Evolutionary conservation across 2,329 filamentous ascomycete genomes (phyloP).

Genomic region (Colletotrichum horii): DNA sequence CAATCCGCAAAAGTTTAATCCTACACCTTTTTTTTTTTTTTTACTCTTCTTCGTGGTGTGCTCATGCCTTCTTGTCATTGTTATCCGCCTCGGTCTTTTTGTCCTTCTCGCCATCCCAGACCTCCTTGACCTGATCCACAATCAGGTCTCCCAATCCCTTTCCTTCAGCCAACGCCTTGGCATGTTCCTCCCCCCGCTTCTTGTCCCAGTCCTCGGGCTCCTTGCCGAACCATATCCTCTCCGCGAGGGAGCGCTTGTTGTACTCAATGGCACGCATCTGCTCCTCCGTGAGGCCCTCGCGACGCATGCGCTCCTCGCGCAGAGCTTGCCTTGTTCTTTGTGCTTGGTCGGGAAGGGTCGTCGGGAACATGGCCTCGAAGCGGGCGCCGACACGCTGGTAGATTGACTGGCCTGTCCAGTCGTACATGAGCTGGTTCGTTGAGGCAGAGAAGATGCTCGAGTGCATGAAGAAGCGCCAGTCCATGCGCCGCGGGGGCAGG

Average conservation of each 20-base stretch:
- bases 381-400: slow-evolving; percentile 51
- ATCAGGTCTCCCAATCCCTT: slow-evolving; percentile 63
- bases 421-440: slow-evolving; percentile 60
- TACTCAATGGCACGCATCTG: slow-evolving; percentile 30
- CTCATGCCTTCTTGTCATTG: slow-evolving; percentile 19
- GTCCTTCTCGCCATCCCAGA: slow-evolving; percentile 40
- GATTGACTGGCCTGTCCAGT: slow-evolving; percentile 62
- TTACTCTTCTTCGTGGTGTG: not conserved
- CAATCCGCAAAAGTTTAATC: not conserved
- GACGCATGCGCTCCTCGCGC: slow-evolving; percentile 38
- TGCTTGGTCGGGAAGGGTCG: slow-evolving; percentile 62
- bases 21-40: not conserved
- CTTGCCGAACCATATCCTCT: slow-evolving; percentile 63
- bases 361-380: slow-evolving; percentile 49
- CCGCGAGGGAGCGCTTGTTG: slow-evolving; percentile 36
- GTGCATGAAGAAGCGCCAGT: slow-evolving; percentile 56
- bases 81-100: slow-evolving; percentile 20
- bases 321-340: slow-evolving; percentile 48
- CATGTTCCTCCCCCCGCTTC: slow-evolving; percentile 56
- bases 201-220: slow-evolving; percentile 60
- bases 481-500: slow-evolving; percentile 56
- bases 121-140: slow-evolving; percentile 61
- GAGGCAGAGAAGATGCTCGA: slow-evolving; percentile 55
- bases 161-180: slow-evolving; percentile 58
- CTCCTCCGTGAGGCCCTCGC: slow-evolving; percentile 23